Base-by-base conservation (phyloP, 306 rosid genomes). In the Dryas octopetala region DNA sequence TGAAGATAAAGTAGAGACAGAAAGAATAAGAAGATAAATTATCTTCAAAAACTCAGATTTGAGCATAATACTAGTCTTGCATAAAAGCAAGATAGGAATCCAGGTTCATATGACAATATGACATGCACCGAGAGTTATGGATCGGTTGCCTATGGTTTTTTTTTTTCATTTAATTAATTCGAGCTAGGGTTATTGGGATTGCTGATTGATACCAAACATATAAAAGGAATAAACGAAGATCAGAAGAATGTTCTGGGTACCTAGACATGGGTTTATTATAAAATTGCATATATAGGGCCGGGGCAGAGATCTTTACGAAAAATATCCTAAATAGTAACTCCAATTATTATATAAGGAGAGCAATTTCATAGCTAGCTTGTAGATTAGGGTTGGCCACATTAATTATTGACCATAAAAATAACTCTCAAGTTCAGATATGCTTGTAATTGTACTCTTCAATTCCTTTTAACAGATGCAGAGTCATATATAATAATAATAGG, bases 21-120 rank as follows among this genome's bases (percentile, higher is more conserved):
- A 23, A 23, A 23, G 23, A 23, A 0, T 19, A 23, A 0, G 1
- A 0, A 23, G 23, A 23, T 0, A 23, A 0, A 0, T 23, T 23
- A 0, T 23, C 23, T 23, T 23, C 23, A 23, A 23, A 23, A 23
- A 23, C 23, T 23, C 23, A 23, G 0, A 23, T 23, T 23, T 23
- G 1, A 23, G 0, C 1, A 0, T 23, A 23, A 23, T 0, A 23
- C 23, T 0, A 23, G 0, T 0, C 1, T 23, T 23, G 0, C 23
- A 0, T 0, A 0, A 23, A 23, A 23, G 1, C 0, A 23, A 23
- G 23, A 23, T 0, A 23, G 23, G 23, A 23, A 0, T 23, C 0
- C 23, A 0, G 23, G 23, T 23, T 0, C 23, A 23, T 23, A 23
- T 23, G 23, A 23, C 23, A 23, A 23, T 23, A 23, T 23, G 23